Evolutionary conservation across 2,329 filamentous ascomycete species (phyloP), one percentile per base, ranked within the genome.

Genomic region (Kalmusia sp.): DNA sequence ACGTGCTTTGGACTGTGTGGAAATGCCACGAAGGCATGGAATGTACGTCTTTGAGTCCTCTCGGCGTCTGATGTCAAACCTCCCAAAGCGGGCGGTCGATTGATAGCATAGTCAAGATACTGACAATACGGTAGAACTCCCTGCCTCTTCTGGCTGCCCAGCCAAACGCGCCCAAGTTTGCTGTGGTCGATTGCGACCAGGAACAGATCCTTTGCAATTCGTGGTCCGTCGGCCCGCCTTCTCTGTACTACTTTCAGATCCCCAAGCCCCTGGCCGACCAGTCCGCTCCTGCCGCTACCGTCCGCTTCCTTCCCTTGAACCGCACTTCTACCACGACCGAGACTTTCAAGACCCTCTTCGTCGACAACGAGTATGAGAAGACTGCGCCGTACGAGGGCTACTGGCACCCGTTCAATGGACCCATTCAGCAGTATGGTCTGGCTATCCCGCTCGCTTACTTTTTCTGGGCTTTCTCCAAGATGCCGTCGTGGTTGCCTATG

Each of bases 341-440:
- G 52, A 85, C 87, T 51, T 81, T 92, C 59, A 77, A 84, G 46
- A 78, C 84, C 52, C 76, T 91, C 49, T 81, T 85, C 60, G 74
- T 82, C 54, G 86, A 87, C 64, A 81, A 86, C 68, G 79, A 76
- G 49, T 87, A 82, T 64, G 74, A 82, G 70, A 69, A 83, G 43
- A 70, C 69, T 17, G 64, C 72, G 22, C 76, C 79, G 7, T 84
- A 85, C 61, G 85, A 90, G 61, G 87, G 89, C 46, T 79, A 82
- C 69, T 92, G 90, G 81, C 90, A 93, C 74, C 90, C 90, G 56
- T 89, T 92, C 69, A 84, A 91, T 66, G 89, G 90, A 57, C 76
- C 78, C 56, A 76, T 90, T 35, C 86, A 85, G 54, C 76, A 89
- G 78, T 81, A 84, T 59, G 82, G 83, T 59, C 65, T 91, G 25